Evolutionary conservation across 768 basidiomycete genomes (phyloP).

Genomic region (Termitomyces sp.): DNA sequence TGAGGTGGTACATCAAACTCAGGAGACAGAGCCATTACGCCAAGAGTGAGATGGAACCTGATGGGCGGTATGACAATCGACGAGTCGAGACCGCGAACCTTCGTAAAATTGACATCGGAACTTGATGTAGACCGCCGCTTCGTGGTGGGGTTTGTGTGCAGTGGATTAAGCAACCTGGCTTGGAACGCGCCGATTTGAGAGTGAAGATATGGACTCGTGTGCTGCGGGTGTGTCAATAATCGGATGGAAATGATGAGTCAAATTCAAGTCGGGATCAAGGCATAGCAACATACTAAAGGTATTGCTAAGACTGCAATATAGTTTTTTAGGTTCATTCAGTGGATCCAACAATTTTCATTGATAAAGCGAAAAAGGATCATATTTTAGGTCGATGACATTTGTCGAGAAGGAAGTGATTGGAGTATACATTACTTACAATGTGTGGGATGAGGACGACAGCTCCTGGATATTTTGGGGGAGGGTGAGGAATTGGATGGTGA

Average conservation of each 20-base stretch:
- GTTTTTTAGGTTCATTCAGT: neutral
- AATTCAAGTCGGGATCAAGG: neutral
- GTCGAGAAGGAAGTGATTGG: neutral
- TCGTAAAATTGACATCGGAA: slow-evolving; percentile 12
- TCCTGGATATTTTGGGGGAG: neutral
- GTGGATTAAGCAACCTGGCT: neutral
- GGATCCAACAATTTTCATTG: neutral
- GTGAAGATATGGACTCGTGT: neutral
- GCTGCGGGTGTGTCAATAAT: neutral
- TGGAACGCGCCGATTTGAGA: neutral
- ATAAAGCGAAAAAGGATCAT: neutral
- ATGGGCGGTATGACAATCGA: slow-evolving; percentile 55
- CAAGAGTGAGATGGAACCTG: slow-evolving; percentile 71
- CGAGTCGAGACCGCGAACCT: slow-evolving; percentile 52
- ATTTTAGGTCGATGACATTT: neutral
- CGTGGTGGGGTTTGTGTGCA: too few relatives aligned
- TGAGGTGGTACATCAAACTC: neutral
- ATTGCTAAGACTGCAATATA: neutral
- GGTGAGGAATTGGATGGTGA: neutral
- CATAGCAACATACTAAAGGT: neutral
- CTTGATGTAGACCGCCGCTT: neutral
- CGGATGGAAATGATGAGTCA: neutral
- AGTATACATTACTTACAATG: neutral
- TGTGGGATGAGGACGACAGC: neutral
- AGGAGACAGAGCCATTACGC: slow-evolving; percentile 60